These are phyloP conservation scores for Epichloe hybrida DNA, from an alignment of 2,329 filamentous ascomycete genomes.

Conservation along the genomic window DNA sequence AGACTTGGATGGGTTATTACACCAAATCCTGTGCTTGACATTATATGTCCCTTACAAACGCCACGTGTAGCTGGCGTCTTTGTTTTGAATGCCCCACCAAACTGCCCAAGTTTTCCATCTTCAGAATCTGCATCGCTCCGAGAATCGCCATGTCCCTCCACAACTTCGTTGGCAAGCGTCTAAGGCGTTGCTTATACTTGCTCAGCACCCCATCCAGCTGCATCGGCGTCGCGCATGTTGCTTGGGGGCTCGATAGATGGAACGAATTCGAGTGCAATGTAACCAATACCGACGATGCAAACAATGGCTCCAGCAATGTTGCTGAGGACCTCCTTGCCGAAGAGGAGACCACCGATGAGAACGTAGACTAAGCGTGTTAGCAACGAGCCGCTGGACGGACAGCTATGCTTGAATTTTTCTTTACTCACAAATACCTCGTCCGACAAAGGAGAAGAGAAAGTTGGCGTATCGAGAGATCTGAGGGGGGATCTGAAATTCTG, in stretches of 20 bases:
- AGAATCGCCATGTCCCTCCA: no score
- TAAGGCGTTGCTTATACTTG: constrained; percentile 41
- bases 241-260: constrained; percentile 67
- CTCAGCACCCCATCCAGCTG: constrained; percentile 60
- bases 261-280: constrained; percentile 62
- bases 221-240: constrained; percentile 68
- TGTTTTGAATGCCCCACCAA: not conserved
- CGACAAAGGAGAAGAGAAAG: constrained; percentile 95
- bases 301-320: constrained; percentile 68
- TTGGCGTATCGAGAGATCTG: constrained; percentile 88
- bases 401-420: not conserved
- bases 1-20: no score
- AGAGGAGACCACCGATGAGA: constrained; percentile 78
- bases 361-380: constrained; percentile 61
- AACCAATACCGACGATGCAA: constrained; percentile 64
- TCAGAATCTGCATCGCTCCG: not conserved
- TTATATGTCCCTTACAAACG: not conserved
- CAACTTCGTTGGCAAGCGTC: not conserved
- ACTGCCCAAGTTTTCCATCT: not conserved
- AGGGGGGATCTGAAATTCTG: constrained; percentile 93
- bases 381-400: not conserved
- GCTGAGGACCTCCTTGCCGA: constrained; percentile 52
- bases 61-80: not conserved
- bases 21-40: not conserved
- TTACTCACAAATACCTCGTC: constrained; percentile 80